phyloP scores from a whole-genome alignment of 78 protist genomes.

The Thecamonas trahens region DNA sequence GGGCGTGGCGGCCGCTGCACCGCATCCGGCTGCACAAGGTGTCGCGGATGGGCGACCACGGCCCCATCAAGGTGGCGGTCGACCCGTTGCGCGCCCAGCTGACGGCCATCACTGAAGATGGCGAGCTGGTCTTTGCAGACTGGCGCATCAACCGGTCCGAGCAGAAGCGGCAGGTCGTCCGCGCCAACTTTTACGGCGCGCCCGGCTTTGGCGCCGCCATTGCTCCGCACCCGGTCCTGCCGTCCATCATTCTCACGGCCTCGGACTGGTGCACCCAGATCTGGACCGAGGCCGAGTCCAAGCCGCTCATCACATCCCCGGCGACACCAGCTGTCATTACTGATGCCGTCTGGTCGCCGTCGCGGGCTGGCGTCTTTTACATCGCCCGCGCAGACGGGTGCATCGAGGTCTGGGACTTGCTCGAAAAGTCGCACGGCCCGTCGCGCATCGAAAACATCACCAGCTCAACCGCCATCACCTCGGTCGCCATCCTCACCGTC shows the following conservation, averaged over 20 bases:
- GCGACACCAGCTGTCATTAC: background rate
- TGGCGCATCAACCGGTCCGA: conserved; percentile 3
- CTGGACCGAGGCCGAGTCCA: too few species aligned
- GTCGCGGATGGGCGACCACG: too few species aligned
- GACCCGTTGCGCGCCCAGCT: too few species aligned
- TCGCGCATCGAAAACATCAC: background rate
- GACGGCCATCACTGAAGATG: conserved; percentile 20
- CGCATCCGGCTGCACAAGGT: too few species aligned
- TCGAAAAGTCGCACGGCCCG: conserved; percentile 32
- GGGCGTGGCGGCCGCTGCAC: too few species aligned
- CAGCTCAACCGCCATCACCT: too few species aligned
- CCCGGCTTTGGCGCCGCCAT: conserved; percentile 10
- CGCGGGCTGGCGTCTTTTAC: conserved; percentile 18
- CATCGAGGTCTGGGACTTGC: conserved; percentile 34
- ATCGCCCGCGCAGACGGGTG: conserved; percentile 19
- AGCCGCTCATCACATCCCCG: conserved; percentile 14
- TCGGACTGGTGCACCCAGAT: conserved; percentile 15
- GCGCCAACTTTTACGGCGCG: background rate
- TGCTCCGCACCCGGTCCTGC: conserved; percentile 7
- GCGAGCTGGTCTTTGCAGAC: conserved; percentile 6
- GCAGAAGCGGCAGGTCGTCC: background rate
- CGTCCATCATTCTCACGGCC: background rate
- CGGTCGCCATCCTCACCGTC: background rate
- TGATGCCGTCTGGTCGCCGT: conserved; percentile 7
- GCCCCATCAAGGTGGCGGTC: too few species aligned